Base-by-base conservation (phyloP, 306 rosid species). In the Crotalaria pallida region DNA sequence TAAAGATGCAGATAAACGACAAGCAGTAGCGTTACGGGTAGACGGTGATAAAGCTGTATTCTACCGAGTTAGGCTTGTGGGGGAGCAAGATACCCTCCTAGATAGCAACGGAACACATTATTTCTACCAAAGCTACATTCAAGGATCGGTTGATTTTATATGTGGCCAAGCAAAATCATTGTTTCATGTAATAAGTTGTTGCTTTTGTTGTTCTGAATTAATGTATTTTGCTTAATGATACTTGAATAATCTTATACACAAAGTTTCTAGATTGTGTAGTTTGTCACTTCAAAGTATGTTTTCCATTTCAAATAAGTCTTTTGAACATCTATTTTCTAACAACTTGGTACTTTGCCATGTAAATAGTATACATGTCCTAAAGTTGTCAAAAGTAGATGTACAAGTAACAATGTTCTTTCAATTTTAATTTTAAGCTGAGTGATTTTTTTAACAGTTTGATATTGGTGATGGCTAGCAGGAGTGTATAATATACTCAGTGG, bases 21-120 rank as follows among this genome's bases (percentile, higher is more conserved):
- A 91, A 74, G 97, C 86, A 59, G 88, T 91, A 9, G 90, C 97
- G 0, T 57, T 91, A 8, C 71, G 90, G 58, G 78, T 88, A 23
- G 58, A 88, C 0, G 90, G 97, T 13, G 92, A 88, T 29, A 91
- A 84, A 71, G 97, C 92, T 2, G 63, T 86, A 77, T 88, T 91
- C 23, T 90, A 84, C 34, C 50, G 16, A 84, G 86, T 79, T 0
- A 81, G 68, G 63, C 56, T 91, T 43, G 69, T 86, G 68, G 97
- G 96, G 72, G 55, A 76, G 5, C 92, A 88, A n/a, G 96, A 88
- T 24, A 91, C 92, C 6, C 88, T 91, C 15, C 45, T 86, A 22
- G 92, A 91, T 59, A 90, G 80, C 50, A 21, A 7, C 3, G 96
- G 97, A 24, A 68, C 84, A 0, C 97, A 91, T 73, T 88, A 79